Percentiles rank a stretch among this genome's conserved stretches.
Evolutionary conservation across 2,329 filamentous ascomycete genomes (phyloP).

Genomic region (Aspergillus tamarii): DNA sequence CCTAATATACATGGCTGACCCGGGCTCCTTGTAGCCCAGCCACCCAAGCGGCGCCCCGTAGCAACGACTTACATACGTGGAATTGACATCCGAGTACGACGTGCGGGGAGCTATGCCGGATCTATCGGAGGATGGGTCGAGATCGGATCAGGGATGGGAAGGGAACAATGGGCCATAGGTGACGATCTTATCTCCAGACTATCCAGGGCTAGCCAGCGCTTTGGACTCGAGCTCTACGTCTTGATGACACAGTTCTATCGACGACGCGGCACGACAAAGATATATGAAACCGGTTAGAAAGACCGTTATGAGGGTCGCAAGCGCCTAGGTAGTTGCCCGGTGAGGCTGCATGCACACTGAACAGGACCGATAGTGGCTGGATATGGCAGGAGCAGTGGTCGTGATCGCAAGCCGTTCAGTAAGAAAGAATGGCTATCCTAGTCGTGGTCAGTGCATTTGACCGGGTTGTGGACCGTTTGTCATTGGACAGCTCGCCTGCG

Average conservation of each 20-base stretch:
- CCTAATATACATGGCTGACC: not conserved
- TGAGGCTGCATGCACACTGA: conserved; percentile 2
- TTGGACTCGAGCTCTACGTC: not conserved
- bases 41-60: not conserved
- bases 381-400: not conserved
- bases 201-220: not conserved
- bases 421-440: not conserved
- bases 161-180: not conserved
- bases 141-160: not conserved
- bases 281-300: not conserved
- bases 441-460: not conserved
- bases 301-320: not conserved
- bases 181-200: not conserved
- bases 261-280: not conserved
- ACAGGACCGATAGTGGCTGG: conserved; percentile 3
- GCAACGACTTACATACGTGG: not conserved
- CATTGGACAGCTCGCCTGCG: not conserved
- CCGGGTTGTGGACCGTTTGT: not conserved
- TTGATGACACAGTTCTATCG: not conserved
- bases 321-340: not conserved
- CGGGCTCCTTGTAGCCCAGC: not conserved
- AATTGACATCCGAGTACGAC: not conserved
- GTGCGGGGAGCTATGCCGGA: not conserved
- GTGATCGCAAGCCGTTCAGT: not conserved
- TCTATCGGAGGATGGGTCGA: not conserved